Conservation (phyloP, 2,329 filamentous ascomycete genomes). For the Ophiocordyceps camponoti-saundersi region DNA sequence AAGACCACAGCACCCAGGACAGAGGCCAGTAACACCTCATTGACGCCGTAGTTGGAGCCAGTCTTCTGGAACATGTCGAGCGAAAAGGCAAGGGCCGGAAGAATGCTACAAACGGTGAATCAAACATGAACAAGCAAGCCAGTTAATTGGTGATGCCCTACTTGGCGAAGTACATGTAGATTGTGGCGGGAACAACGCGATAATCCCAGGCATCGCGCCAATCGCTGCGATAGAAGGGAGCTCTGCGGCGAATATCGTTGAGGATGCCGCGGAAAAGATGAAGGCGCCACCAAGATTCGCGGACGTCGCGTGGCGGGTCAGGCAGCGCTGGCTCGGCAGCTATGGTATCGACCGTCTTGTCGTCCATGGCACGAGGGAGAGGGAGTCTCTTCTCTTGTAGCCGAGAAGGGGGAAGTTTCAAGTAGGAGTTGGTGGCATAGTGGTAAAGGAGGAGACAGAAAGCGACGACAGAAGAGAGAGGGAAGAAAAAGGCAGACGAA, state of each 20-base stretch:
- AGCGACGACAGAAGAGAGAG: too few relatives aligned
- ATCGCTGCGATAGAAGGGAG: slow-evolving; percentile 66
- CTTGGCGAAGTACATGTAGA: slow-evolving; percentile 96
- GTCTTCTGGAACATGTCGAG: slow-evolving; percentile 90
- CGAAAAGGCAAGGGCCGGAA: slow-evolving; percentile 76
- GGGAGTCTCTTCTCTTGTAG: too few relatives aligned
- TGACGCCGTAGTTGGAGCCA: slow-evolving; percentile 69
- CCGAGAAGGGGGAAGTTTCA: too few relatives aligned
- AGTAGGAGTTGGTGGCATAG: too few relatives aligned
- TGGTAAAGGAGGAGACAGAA: too few relatives aligned
- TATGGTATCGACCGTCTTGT: background rate
- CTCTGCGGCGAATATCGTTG: slow-evolving; percentile 57
- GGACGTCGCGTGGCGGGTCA: background rate
- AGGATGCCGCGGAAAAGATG: slow-evolving; percentile 63
- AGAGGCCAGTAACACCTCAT: slow-evolving; percentile 76
- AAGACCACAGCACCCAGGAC: slow-evolving; percentile 74
- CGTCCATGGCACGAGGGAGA: background rate
- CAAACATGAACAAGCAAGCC: background rate
- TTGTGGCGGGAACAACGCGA: slow-evolving; percentile 67
- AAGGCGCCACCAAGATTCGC: slow-evolving; percentile 52
- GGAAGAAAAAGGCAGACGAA: too few relatives aligned
- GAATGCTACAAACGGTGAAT: slow-evolving; percentile 39
- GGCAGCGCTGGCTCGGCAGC: background rate
- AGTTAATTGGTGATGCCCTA: slow-evolving; percentile 19
- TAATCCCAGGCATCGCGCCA: slow-evolving; percentile 85